A percentile compares a stretch with the other conserved stretches of the same genome.
Conservation (phyloP, 352 stramenopile genomes). For the Albugo laibachii region DNA sequence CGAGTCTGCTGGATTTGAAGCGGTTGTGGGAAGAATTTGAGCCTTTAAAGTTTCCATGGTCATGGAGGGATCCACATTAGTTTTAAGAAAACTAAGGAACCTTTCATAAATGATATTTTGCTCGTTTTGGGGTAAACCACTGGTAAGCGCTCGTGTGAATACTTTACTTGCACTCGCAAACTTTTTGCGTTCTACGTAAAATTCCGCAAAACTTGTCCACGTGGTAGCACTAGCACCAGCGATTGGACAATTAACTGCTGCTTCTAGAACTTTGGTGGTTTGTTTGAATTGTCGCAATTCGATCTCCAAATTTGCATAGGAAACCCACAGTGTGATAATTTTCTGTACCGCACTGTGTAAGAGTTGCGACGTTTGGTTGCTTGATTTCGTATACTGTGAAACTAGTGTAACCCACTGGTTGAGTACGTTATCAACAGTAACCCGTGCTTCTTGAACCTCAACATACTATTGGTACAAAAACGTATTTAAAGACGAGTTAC, state of each 20-base stretch:
- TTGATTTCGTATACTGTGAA: background rate
- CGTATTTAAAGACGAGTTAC: background rate
- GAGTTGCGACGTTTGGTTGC: background rate
- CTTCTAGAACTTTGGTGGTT: conserved; percentile 59
- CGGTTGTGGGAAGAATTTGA: conserved; percentile 7
- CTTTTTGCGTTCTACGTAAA: conserved; percentile 54
- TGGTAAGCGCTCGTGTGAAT: conserved; percentile 30
- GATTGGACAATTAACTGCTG: conserved; percentile 26
- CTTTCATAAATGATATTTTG: conserved; percentile 20
- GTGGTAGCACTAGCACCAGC: conserved; percentile 14
- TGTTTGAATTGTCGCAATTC: conserved; percentile 70
- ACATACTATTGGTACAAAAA: background rate
- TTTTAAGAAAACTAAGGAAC: conserved; percentile 43
- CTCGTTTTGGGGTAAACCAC: conserved; percentile 7
- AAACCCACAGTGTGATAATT: conserved; percentile 23
- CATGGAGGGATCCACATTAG: conserved; percentile 34
- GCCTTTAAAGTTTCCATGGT: conserved; percentile 28
- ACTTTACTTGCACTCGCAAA: conserved; percentile 58
- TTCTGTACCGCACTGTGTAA: background rate
- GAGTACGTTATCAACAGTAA: too few species aligned
- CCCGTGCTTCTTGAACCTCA: too few species aligned
- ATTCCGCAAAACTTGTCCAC: conserved; percentile 49
- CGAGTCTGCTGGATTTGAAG: background rate
- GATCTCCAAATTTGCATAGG: conserved; percentile 60
- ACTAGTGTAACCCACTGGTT: background rate